Conservation (phyloP, 257 asterid genomes). For the Hygrophila difformis region DNA sequence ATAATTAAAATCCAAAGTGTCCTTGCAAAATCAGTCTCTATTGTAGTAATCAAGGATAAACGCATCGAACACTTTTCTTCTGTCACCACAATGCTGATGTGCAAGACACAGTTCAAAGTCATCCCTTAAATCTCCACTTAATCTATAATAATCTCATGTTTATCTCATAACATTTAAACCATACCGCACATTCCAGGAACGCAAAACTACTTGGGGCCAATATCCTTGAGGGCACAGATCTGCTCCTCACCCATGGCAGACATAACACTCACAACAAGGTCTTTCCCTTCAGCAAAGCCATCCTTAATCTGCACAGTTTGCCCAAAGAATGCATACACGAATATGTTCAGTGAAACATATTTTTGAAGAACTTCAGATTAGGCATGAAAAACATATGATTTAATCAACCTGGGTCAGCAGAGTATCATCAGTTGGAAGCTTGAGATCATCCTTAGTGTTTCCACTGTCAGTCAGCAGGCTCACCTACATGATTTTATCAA, state of each 20-base stretch:
- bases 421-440: slow-evolving; percentile 69
- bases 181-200: too few relatives aligned
- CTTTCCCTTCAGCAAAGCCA: slow-evolving; percentile 77
- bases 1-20: too few relatives aligned
- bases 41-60: too few relatives aligned
- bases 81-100: too few relatives aligned
- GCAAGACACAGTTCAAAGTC: too few relatives aligned
- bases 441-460: slow-evolving; percentile 89
- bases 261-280: slow-evolving; percentile 86
- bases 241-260: slow-evolving; percentile 97
- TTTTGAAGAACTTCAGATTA: background rate
- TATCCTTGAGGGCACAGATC: slow-evolving; percentile 77
- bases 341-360: background rate
- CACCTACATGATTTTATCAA: slow-evolving; percentile 16
- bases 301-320: slow-evolving; percentile 51
- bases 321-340: background rate
- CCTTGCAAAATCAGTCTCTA: too few relatives aligned
- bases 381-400: background rate
- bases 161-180: too few relatives aligned
- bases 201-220: slow-evolving; percentile 70
- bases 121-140: too few relatives aligned
- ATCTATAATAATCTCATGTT: too few relatives aligned
- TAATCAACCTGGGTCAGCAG: slow-evolving; percentile 52
- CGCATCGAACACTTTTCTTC: too few relatives aligned
- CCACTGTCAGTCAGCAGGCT: slow-evolving; percentile 84